Evolutionary conservation across 306 rosid genomes (phyloP).

Genomic region (Luffa acutangula): DNA sequence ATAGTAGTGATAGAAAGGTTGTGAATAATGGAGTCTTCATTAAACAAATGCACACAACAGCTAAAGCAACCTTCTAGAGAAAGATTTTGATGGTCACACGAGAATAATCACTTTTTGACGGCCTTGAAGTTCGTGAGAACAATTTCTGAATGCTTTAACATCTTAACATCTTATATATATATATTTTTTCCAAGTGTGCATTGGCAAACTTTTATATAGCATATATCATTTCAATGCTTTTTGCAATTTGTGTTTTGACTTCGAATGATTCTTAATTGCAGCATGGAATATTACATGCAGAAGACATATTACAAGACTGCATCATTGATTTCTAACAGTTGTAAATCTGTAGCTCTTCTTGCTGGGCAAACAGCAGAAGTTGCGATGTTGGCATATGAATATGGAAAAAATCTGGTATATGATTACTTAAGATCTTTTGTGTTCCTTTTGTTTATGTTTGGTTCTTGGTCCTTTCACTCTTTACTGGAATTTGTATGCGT

Average conservation of each 20-base stretch:
- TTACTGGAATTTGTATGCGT: too few species aligned
- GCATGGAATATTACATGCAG: constrained; percentile 89
- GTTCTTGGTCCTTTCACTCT: too few species aligned
- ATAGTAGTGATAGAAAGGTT: background rate
- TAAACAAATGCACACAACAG: background rate
- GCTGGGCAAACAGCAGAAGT: constrained; percentile 91
- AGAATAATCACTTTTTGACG: background rate
- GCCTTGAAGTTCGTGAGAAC: background rate
- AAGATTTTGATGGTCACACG: background rate
- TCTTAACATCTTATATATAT: background rate
- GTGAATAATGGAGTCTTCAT: background rate
- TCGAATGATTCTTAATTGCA: constrained; percentile 23
- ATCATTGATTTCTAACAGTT: constrained; percentile 85
- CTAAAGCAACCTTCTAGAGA: background rate
- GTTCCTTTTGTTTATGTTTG: too few species aligned
- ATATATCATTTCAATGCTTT: background rate
- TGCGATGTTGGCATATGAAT: constrained; percentile 70
- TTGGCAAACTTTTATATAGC: background rate
- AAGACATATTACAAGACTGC: constrained; percentile 95
- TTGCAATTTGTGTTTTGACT: background rate
- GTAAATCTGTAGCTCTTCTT: constrained; percentile 94
- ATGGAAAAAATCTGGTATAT: constrained; percentile 94
- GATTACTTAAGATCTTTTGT: background rate
- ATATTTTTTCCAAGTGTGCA: background rate
- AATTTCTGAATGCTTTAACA: background rate